Evolutionary conservation across 2,329 filamentous ascomycete genomes (phyloP).

Genomic region (Cercospora zeae-maydis): DNA sequence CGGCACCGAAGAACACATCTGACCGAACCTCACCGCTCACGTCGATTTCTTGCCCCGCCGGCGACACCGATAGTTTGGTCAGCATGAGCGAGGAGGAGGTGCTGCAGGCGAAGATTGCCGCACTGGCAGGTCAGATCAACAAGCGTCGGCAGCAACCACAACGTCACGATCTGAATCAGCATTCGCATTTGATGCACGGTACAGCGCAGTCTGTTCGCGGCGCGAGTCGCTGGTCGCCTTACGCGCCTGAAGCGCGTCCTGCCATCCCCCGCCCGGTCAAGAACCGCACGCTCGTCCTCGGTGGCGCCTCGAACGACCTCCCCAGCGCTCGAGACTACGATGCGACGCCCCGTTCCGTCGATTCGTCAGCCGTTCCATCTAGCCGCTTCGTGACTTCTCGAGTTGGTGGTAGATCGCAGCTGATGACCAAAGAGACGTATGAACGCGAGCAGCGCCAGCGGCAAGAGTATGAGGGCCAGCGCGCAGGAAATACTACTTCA

Average conservation of each 20-base stretch:
- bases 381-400: slow-evolving; percentile 66
- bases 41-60: neutral
- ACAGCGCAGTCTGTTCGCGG: slow-evolving; percentile 3
- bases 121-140: slow-evolving; percentile 33
- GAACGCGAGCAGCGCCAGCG: slow-evolving; percentile 63
- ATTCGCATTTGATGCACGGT: neutral
- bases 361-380: slow-evolving; percentile 23
- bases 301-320: slow-evolving; percentile 20
- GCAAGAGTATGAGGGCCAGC: slow-evolving; percentile 44
- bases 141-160: slow-evolving; percentile 29
- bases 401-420: slow-evolving; percentile 68
- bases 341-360: slow-evolving; percentile 31
- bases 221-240: slow-evolving; percentile 28
- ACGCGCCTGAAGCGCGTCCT: slow-evolving; percentile 16
- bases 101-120: slow-evolving; percentile 33
- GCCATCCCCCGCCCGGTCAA: slow-evolving; percentile 43
- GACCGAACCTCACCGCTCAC: neutral
- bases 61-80: neutral
- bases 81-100: slow-evolving; percentile 33
- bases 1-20: neutral
- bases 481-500: neutral
- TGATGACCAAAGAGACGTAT: slow-evolving; percentile 77
- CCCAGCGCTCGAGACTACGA: slow-evolving; percentile 11
- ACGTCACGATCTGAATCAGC: neutral
- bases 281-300: slow-evolving; percentile 58